Conservation (phyloP, 257 asterid species). For the Paraleonurus japonicus region DNA sequence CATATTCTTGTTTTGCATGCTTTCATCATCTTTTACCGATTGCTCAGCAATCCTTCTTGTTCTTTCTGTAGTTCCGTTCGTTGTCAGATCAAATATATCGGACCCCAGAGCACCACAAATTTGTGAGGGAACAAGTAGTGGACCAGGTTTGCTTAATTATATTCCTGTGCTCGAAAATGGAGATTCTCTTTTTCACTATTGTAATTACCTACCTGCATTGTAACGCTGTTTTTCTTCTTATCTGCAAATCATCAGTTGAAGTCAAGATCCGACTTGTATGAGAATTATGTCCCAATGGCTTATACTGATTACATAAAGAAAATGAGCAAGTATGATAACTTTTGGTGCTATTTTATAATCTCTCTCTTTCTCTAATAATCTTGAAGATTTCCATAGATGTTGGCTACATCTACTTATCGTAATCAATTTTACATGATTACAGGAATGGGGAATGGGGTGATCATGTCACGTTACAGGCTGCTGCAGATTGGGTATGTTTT, state of each 20-base stretch:
- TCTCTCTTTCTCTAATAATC: background rate
- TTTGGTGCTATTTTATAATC: background rate
- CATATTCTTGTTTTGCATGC: slow-evolving; percentile 6
- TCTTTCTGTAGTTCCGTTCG: slow-evolving; percentile 60
- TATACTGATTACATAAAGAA: slow-evolving; percentile 65
- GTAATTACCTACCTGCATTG: background rate
- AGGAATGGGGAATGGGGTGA: slow-evolving; percentile 98
- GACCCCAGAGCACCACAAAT: slow-evolving; percentile 66
- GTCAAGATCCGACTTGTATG: slow-evolving; percentile 58
- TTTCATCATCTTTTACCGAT: background rate
- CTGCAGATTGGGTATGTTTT: slow-evolving; percentile 75
- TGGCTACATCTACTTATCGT: slow-evolving; percentile 3
- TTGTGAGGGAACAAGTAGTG: slow-evolving; percentile 78
- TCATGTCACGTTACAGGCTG: slow-evolving; percentile 92
- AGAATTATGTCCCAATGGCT: slow-evolving; percentile 74
- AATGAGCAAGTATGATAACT: slow-evolving; percentile 62
- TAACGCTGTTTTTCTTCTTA: slow-evolving; percentile 11
- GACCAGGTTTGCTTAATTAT: slow-evolving; percentile 50
- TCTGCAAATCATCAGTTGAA: slow-evolving; percentile 52
- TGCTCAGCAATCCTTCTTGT: background rate
- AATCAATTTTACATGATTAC: slow-evolving; percentile 28
- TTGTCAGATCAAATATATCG: slow-evolving; percentile 95
- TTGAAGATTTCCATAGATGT: background rate
- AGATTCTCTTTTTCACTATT: background rate
- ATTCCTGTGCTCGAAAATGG: background rate